phyloP scores from a whole-genome alignment of 2,329 filamentous ascomycete genomes.

The Aspergillus awamori region DNA sequence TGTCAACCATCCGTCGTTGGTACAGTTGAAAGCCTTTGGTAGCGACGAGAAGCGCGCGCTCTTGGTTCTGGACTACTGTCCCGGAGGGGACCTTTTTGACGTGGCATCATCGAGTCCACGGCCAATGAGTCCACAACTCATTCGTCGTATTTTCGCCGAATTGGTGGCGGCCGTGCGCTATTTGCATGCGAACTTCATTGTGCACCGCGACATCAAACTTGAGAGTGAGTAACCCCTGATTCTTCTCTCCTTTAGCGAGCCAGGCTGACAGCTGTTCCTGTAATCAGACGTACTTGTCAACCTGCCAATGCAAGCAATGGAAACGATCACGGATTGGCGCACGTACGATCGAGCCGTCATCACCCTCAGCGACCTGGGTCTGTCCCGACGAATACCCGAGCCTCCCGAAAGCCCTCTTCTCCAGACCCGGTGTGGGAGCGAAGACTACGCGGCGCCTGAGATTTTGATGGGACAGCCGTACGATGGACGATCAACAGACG shows the following conservation, averaged over 20 bases:
- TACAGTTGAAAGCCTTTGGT: slow-evolving; percentile 89
- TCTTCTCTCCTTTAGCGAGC: neutral
- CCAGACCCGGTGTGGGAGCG: slow-evolving; percentile 91
- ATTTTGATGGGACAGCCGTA: slow-evolving; percentile 95
- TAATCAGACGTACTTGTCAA: slow-evolving; percentile 84
- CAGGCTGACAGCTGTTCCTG: slow-evolving; percentile 10
- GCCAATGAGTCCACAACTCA: slow-evolving; percentile 67
- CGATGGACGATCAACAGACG: slow-evolving; percentile 87
- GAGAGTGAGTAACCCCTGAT: slow-evolving; percentile 71
- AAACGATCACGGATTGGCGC: slow-evolving; percentile 69
- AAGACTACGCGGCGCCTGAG: slow-evolving; percentile 96
- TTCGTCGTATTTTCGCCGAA: slow-evolving; percentile 87
- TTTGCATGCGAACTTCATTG: slow-evolving; percentile 81
- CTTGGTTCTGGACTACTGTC: slow-evolving; percentile 86
- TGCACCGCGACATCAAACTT: slow-evolving; percentile 96
- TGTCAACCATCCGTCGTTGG: slow-evolving; percentile 84
- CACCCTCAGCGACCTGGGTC: slow-evolving; percentile 87
- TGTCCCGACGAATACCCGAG: slow-evolving; percentile 77
- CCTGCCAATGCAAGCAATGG: slow-evolving; percentile 68
- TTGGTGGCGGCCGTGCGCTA: slow-evolving; percentile 83
- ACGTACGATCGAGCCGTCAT: slow-evolving; percentile 80
- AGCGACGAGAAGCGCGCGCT: slow-evolving; percentile 81
- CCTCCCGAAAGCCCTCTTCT: slow-evolving; percentile 78
- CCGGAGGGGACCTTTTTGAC: slow-evolving; percentile 93
- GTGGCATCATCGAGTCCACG: slow-evolving; percentile 74